Evolutionary conservation across 208 protist species (phyloP).

Genomic region (Acanthamoeba culbertsoni): DNA sequence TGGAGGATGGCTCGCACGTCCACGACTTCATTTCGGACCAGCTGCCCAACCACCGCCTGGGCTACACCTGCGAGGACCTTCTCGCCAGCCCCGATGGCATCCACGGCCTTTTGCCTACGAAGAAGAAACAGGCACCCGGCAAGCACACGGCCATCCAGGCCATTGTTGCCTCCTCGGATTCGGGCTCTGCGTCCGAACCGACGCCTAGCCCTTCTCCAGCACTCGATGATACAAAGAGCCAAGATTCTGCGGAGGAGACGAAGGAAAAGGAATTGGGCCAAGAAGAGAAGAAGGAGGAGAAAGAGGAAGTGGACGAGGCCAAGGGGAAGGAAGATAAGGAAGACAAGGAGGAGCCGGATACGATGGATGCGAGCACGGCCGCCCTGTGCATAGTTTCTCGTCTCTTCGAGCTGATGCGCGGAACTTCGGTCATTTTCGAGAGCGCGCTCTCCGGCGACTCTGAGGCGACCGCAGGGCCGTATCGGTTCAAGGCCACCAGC

Average conservation of each 20-base stretch:
- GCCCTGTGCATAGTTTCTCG: not conserved
- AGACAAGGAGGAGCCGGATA: not conserved
- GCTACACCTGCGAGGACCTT: not conserved
- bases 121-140: not conserved
- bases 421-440: not conserved
- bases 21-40: slow-evolving; percentile 22
- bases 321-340: not conserved
- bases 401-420: not conserved
- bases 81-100: not conserved
- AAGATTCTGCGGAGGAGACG: no score
- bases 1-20: slow-evolving; percentile 24
- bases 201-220: no score
- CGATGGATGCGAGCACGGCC: not conserved
- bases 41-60: not conserved
- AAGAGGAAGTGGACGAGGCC: not conserved
- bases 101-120: not conserved
- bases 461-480: not conserved
- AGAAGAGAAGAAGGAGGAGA: not conserved
- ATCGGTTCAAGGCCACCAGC: not conserved
- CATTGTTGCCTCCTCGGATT: no score
- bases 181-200: no score
- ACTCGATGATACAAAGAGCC: no score
- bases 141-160: no score
- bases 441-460: not conserved
- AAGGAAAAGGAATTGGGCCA: no score